phyloP scores from a whole-genome alignment of 164 flowering plant genomes.

The Magnolia officinalis region DNA sequence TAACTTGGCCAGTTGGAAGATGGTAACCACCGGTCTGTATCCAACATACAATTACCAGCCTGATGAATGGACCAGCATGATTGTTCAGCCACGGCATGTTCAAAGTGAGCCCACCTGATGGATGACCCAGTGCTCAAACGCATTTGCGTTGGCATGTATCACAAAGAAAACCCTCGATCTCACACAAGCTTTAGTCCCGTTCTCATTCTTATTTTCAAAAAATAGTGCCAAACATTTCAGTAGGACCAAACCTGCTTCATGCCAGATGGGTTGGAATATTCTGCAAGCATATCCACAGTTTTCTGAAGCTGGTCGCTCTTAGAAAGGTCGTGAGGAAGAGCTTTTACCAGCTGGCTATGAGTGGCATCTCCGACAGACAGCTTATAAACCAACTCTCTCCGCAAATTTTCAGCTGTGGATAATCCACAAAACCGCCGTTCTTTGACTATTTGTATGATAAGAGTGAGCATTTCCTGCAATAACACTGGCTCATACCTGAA shows the following conservation, averaged over 20 bases:
- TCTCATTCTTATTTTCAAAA: neutral
- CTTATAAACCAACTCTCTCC: slow-evolving; percentile 73
- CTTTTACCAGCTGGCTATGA: slow-evolving; percentile 82
- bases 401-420: slow-evolving; percentile 62
- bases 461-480: slow-evolving; percentile 87
- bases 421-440: slow-evolving; percentile 89
- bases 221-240: neutral
- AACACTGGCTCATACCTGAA: slow-evolving; percentile 82
- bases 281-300: slow-evolving; percentile 64
- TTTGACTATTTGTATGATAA: slow-evolving; percentile 77
- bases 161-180: neutral
- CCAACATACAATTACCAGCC: neutral
- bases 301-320: slow-evolving; percentile 63
- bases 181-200: neutral
- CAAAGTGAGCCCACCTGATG: too few relatives aligned
- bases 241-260: slow-evolving; percentile 68
- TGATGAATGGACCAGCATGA: neutral
- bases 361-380: slow-evolving; percentile 85
- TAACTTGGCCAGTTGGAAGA: neutral
- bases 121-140: too few relatives aligned
- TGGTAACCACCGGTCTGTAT: neutral
- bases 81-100: neutral
- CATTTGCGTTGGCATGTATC: neutral
- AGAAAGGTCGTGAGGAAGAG: slow-evolving; percentile 86
- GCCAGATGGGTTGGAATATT: slow-evolving; percentile 82